Base-by-base conservation (phyloP, 2,329 filamentous ascomycete genomes). In the Xylariaceae sp. region DNA sequence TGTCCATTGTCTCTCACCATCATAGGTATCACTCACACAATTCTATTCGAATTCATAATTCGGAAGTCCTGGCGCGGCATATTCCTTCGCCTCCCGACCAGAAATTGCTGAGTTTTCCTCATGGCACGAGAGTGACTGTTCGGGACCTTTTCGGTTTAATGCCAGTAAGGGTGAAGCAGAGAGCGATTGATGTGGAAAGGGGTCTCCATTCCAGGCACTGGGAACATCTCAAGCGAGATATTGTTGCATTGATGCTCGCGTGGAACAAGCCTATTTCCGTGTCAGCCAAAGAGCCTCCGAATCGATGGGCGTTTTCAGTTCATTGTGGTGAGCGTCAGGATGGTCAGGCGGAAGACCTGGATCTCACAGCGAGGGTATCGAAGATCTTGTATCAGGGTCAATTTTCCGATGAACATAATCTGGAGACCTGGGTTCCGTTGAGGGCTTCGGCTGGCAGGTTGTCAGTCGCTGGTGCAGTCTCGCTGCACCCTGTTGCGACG, bases 101-200 rank as follows among this genome's bases (percentile, higher is more conserved):
- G 51, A 77, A 80, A 52, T 67, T 90, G 5, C 67, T 78, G 7
- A 76, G 74, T 41, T 81, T 80, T 58, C 72, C 77, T 17, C 85
- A 90, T 75, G 93, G 93, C 3, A 96, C 92, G 0, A 82, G 84
- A 34, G 85, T 93, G 1, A 81, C 81, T 0, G 88, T 96, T 4
- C 84, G 87, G 58, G 87, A 96, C 71, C 77, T 97, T 0, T 97
- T 97, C 73, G 92, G 92, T 0, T 88, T 87, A 60, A 90, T 97
- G 84, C 92, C 93, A 0, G 93, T 97, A 10, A 86, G 93, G 11
- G 87, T 95, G 30, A 96, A 94, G 71, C 89, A 92, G 66, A 83
- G 92, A 63, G 83, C 83, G 0, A 66, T 85, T 2, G 74, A 77
- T 64, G 72, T 79, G 45, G 76, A 84, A 67, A 79, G 78, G 65